Conservation (phyloP, 768 basidiomycete genomes). For the Brasilioporus rufonigricans region DNA sequence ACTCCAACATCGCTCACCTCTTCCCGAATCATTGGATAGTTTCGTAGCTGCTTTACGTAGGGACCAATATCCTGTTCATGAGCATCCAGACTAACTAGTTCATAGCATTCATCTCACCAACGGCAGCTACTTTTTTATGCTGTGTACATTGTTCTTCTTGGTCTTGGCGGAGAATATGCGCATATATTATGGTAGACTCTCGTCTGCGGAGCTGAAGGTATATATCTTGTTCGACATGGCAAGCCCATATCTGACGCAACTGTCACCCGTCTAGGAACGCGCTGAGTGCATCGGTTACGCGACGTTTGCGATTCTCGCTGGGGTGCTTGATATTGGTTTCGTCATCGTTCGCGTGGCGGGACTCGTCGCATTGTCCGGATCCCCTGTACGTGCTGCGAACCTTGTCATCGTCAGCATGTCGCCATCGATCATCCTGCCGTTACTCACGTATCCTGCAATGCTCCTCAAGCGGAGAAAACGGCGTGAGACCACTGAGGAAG, state of each 20-base stretch:
- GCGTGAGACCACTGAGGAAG: neutral
- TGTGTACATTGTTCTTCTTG: conserved; percentile 16
- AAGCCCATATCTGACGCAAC: neutral
- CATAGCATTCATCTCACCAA: conserved; percentile 19
- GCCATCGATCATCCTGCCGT: conserved; percentile 1
- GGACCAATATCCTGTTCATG: neutral
- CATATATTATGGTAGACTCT: conserved; percentile 20
- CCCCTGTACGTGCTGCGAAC: conserved; percentile 6
- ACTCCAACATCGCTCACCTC: too few species aligned
- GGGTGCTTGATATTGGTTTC: conserved; percentile 19
- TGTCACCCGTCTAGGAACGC: conserved; percentile 4
- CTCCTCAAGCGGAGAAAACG: neutral
- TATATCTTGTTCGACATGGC: neutral
- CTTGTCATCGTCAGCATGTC: conserved; percentile 14
- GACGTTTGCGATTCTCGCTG: conserved; percentile 16
- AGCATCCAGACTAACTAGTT: conserved; percentile 2
- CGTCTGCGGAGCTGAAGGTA: conserved; percentile 26
- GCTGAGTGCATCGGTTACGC: conserved; percentile 11
- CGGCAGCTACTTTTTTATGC: conserved; percentile 7
- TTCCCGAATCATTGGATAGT: conserved; percentile 1
- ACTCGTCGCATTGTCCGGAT: conserved; percentile 11
- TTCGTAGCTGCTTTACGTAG: conserved; percentile 17
- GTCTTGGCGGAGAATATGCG: conserved; percentile 19
- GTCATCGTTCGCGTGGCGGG: conserved; percentile 17
- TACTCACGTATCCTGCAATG: neutral